Evolutionary conservation across 169 alveolate genomes (phyloP).

Genomic region (Plasmodium malariae): DNA sequence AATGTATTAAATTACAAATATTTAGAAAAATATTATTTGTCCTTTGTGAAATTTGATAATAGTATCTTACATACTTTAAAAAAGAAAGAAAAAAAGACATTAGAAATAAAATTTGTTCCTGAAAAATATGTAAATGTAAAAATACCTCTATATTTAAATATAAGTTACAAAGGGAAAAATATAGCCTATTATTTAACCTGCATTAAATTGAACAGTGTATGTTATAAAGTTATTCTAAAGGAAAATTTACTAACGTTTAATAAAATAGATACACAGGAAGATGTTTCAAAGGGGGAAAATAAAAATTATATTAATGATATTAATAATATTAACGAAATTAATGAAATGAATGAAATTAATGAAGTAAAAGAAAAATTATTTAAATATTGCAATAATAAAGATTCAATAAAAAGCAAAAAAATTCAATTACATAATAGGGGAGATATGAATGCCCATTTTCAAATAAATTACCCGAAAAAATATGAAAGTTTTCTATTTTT

Average conservation of each 20-base stretch:
- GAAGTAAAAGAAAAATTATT: slow-evolving; percentile 45
- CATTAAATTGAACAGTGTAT: slow-evolving; percentile 54
- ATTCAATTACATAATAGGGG: slow-evolving; percentile 67
- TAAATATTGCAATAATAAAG: slow-evolving; percentile 12
- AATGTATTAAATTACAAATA: slow-evolving; percentile 41
- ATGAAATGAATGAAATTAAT: slow-evolving; percentile 11
- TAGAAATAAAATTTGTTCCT: slow-evolving; percentile 58
- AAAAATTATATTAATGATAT: neutral
- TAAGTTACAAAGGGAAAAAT: slow-evolving; percentile 11
- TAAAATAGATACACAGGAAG: slow-evolving; percentile 6
- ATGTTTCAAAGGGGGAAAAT: neutral
- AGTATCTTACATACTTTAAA: slow-evolving; percentile 27
- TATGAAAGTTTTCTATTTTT: slow-evolving; percentile 42
- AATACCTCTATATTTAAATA: slow-evolving; percentile 65
- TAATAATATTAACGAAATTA: neutral
- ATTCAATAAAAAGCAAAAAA: slow-evolving; percentile 38
- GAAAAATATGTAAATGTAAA: slow-evolving; percentile 37
- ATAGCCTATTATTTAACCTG: slow-evolving; percentile 47
- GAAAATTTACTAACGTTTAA: slow-evolving; percentile 36
- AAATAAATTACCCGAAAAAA: slow-evolving; percentile 30
- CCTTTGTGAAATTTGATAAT: slow-evolving; percentile 61
- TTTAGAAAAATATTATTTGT: slow-evolving; percentile 29
- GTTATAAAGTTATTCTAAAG: slow-evolving; percentile 65
- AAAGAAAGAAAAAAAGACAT: slow-evolving; percentile 70
- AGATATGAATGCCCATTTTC: slow-evolving; percentile 74